A percentile compares a stretch with the other conserved stretches of the same genome.
These are phyloP conservation scores for Adiantum capillusveneris DNA, from an alignment of 75 land plant genomes.

Conservation along the genomic window DNA sequence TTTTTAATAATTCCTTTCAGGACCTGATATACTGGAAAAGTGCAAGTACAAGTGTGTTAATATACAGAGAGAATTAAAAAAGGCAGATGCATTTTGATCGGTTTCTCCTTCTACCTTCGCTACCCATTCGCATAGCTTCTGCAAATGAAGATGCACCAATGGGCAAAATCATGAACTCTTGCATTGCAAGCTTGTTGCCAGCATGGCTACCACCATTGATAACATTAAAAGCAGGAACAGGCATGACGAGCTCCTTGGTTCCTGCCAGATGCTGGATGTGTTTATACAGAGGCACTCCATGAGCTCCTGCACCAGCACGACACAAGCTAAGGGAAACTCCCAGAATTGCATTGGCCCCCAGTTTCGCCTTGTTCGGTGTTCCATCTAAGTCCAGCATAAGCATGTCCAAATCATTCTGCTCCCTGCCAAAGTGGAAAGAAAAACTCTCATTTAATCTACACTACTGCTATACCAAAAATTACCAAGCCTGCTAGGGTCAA, in stretches of 20 bases:
- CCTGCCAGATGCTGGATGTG: slow-evolving; percentile 84
- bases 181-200: slow-evolving; percentile 92
- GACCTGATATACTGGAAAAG: slow-evolving; percentile 74
- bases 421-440: slow-evolving; percentile 44
- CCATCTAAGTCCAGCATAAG: slow-evolving; percentile 90
- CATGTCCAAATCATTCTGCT: slow-evolving; percentile 71
- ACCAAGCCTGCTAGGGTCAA: too few relatives aligned
- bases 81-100: too few relatives aligned
- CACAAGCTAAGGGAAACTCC: slow-evolving; percentile 89
- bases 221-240: slow-evolving; percentile 96
- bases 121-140: slow-evolving; percentile 93
- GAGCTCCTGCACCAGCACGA: slow-evolving; percentile 88
- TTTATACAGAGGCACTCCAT: slow-evolving; percentile 67
- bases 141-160: slow-evolving; percentile 86
- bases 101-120: slow-evolving; percentile 77
- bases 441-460: too few relatives aligned
- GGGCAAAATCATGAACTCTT: slow-evolving; percentile 95
- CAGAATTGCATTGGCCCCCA: slow-evolving; percentile 92
- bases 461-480: too few relatives aligned
- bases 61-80: too few relatives aligned
- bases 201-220: slow-evolving; percentile 97
- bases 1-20: slow-evolving; percentile 84
- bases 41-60: too few relatives aligned
- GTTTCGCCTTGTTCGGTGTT: slow-evolving; percentile 77
- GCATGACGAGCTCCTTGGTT: slow-evolving; percentile 87